A percentile compares a stretch with the other conserved stretches of the same genome.
These are phyloP conservation scores for Monilinia vaccinii-corymbosi DNA, from an alignment of 2,329 filamentous ascomycete genomes.

Conservation along the genomic window DNA sequence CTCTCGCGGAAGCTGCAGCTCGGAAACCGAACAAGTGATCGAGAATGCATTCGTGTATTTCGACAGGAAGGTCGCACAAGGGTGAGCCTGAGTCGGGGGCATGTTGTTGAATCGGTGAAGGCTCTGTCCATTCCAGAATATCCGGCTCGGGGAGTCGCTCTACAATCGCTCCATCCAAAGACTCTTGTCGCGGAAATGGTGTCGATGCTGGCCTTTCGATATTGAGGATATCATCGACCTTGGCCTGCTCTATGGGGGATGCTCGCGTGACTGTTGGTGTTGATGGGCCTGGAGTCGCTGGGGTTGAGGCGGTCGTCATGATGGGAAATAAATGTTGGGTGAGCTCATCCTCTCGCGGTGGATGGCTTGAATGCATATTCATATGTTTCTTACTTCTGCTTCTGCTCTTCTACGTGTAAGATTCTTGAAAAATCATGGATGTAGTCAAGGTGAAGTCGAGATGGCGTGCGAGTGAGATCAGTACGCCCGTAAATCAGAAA, in stretches of 20 bases:
- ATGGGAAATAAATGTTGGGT: slow-evolving; percentile 18
- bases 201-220: slow-evolving; percentile 28
- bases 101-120: not conserved
- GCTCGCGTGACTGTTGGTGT: slow-evolving; percentile 25
- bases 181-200: slow-evolving; percentile 27
- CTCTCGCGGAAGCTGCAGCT: slow-evolving; percentile 51
- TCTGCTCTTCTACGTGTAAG: slow-evolving; percentile 1
- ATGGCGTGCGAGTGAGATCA: not conserved
- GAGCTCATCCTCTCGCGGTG: slow-evolving; percentile 17
- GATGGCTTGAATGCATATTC: not conserved
- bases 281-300: slow-evolving; percentile 27
- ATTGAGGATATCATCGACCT: slow-evolving; percentile 24
- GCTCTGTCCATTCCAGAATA: not conserved
- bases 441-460: not conserved
- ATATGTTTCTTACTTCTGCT: not conserved
- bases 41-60: slow-evolving; percentile 64
- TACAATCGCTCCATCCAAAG: slow-evolving; percentile 23
- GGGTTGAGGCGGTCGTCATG: slow-evolving; percentile 27
- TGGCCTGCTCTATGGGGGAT: slow-evolving; percentile 19
- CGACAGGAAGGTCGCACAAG: slow-evolving; percentile 46
- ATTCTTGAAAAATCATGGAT: not conserved
- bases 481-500: not conserved
- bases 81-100: slow-evolving; percentile 8
- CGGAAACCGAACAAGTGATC: slow-evolving; percentile 64
- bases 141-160: slow-evolving; percentile 9